Evolutionary conservation across 352 stramenopile genomes (phyloP).

Genomic region (Aphanomyces cochlioides): DNA sequence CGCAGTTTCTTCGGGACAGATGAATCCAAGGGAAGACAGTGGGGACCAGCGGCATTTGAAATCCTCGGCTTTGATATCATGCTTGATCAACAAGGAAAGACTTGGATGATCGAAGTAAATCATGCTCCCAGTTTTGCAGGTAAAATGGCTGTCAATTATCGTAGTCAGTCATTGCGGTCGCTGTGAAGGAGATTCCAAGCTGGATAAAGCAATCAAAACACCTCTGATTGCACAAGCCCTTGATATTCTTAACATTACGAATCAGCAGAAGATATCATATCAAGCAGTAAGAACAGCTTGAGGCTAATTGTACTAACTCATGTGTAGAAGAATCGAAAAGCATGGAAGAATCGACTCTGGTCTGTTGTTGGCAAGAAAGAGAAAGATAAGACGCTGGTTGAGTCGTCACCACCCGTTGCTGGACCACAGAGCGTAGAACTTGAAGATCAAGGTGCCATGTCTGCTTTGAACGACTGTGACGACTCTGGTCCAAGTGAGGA

Average conservation of each 20-base stretch:
- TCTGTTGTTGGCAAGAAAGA: constrained; percentile 18
- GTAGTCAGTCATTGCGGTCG: neutral
- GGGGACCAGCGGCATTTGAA: constrained; percentile 45
- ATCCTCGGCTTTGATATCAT: constrained; percentile 51
- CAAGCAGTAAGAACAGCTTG: constrained; percentile 13
- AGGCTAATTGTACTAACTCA: neutral
- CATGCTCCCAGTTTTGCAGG: constrained; percentile 47
- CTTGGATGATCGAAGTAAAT: constrained; percentile 50
- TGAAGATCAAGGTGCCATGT: constrained; percentile 1
- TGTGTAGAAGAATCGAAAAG: constrained; percentile 29
- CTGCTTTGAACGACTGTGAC: no score
- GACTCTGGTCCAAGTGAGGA: neutral
- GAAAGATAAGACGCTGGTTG: neutral
- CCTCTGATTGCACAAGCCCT: constrained; percentile 47
- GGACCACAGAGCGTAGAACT: constrained; percentile 7
- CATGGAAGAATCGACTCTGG: constrained; percentile 44
- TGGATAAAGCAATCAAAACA: constrained; percentile 74
- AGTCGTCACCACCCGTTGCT: neutral
- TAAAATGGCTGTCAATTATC: neutral
- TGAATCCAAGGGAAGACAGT: constrained; percentile 30
- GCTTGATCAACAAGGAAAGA: constrained; percentile 40
- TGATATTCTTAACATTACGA: constrained; percentile 41
- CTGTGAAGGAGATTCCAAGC: constrained; percentile 34
- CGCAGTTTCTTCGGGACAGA: constrained; percentile 42
- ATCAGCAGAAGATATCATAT: constrained; percentile 40